phyloP scores from a whole-genome alignment of 2,329 filamentous ascomycete genomes.

The Escovopsis weberi region DNA sequence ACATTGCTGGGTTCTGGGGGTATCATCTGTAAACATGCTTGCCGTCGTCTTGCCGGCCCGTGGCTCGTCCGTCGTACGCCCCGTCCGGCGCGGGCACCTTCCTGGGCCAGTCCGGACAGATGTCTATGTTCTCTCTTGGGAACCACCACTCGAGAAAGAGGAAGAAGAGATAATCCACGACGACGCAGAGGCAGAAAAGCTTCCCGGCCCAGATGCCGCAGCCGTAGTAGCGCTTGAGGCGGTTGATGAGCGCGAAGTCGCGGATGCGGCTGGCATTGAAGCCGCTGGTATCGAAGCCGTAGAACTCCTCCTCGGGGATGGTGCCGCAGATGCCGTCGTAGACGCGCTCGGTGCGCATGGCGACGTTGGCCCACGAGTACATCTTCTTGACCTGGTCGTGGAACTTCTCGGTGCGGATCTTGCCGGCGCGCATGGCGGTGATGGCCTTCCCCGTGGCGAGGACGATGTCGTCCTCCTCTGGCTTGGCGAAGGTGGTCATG shows the following conservation, averaged over 20 bases:
- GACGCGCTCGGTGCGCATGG: conserved; percentile 81
- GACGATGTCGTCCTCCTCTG: conserved; percentile 91
- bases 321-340: conserved; percentile 85
- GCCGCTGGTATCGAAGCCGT: conserved; percentile 59
- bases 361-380: conserved; percentile 98
- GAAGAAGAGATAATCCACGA: conserved; percentile 87
- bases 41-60: no score
- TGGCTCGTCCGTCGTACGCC: conserved; percentile 3
- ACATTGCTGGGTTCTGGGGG: no score
- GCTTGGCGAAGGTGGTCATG: conserved; percentile 96
- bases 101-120: conserved; percentile 82
- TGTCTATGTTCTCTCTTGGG: conserved; percentile 73
- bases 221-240: conserved; percentile 90
- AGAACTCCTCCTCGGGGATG: conserved; percentile 78
- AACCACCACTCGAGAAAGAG: conserved; percentile 78
- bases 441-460: conserved; percentile 82
- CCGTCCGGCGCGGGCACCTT: conserved; percentile 35
- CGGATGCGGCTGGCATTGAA: conserved; percentile 60
- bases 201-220: conserved; percentile 98
- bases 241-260: conserved; percentile 85
- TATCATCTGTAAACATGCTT: no score
- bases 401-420: conserved; percentile 81
- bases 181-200: conserved; percentile 84
- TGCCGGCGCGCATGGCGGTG: conserved; percentile 67
- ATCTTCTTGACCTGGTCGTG: conserved; percentile 96